Conservation (phyloP, 495 filamentous ascomycete genomes). For the Annulohypoxylon bovei region DNA sequence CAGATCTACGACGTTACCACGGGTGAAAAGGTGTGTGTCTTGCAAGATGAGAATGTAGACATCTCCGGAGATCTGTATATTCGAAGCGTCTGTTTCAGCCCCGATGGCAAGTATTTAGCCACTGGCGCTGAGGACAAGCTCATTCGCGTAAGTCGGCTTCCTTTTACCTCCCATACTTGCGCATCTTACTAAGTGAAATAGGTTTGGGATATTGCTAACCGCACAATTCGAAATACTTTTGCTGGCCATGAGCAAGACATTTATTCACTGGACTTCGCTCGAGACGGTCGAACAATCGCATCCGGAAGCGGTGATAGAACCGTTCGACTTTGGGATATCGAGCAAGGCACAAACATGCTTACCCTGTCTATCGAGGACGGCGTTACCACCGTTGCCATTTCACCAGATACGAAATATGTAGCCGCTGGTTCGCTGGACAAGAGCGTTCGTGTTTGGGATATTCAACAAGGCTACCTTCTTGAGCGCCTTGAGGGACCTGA, state of each 20-base stretch:
- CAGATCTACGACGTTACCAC: constrained; percentile 88
- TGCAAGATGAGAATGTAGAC: constrained; percentile 86
- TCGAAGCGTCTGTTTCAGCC: constrained; percentile 91
- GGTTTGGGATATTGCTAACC: constrained; percentile 87
- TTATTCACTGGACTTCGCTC: constrained; percentile 90
- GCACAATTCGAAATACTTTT: constrained; percentile 84
- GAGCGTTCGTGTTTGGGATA: constrained; percentile 91
- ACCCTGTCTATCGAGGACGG: constrained; percentile 88
- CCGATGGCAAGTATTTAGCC: constrained; percentile 86
- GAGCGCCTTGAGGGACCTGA: constrained; percentile 86
- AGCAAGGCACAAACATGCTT: constrained; percentile 75
- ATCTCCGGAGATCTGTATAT: constrained; percentile 89
- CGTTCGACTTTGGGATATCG: constrained; percentile 89
- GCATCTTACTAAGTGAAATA: constrained; percentile 48
- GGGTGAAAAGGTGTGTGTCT: constrained; percentile 78
- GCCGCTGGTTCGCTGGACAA: constrained; percentile 90
- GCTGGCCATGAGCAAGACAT: constrained; percentile 91
- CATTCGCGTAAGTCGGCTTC: constrained; percentile 73
- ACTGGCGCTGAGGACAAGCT: constrained; percentile 93
- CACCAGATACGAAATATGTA: constrained; percentile 85
- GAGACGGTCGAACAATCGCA: constrained; percentile 87
- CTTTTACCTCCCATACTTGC: constrained; percentile 3
- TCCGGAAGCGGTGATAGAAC: constrained; percentile 90
- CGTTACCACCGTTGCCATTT: constrained; percentile 91
- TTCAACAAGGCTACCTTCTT: constrained; percentile 78